These are phyloP conservation scores for Rhizopus delemar DNA, from an alignment of 371 early-diverging fungal genomes.

Conservation along the genomic window DNA sequence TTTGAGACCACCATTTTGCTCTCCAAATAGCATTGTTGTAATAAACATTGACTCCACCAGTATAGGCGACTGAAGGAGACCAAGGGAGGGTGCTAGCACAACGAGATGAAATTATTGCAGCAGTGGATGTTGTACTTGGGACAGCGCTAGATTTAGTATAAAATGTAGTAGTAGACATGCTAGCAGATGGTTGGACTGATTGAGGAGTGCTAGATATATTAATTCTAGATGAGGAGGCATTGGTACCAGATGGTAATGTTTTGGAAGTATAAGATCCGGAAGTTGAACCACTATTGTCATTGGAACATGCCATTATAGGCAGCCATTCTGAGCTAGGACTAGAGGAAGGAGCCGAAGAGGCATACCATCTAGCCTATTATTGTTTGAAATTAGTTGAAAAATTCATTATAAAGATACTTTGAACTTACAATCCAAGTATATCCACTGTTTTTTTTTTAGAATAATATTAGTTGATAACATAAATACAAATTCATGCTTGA, in stretches of 20 bases:
- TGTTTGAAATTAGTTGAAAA: background rate
- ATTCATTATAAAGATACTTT: background rate
- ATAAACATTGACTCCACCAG: constrained; percentile 29
- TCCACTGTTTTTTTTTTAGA: constrained; percentile 10
- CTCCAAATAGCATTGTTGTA: constrained; percentile 42
- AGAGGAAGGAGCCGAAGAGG: constrained; percentile 24
- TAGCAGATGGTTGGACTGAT: background rate
- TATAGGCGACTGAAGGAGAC: constrained; percentile 29
- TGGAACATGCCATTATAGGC: constrained; percentile 9
- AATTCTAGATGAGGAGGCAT: background rate
- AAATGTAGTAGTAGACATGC: constrained; percentile 4
- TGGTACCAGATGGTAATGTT: background rate
- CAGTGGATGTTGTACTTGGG: constrained; percentile 14
- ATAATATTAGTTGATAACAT: constrained; percentile 1
- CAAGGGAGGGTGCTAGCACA: constrained; percentile 30
- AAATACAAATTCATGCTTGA: background rate
- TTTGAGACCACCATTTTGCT: constrained; percentile 56
- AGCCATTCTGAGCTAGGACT: constrained; percentile 32
- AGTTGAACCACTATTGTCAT: background rate
- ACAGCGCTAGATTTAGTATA: constrained; percentile 21
- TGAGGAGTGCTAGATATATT: background rate
- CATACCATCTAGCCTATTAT: constrained; percentile 43
- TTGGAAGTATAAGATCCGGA: background rate
- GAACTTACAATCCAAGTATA: constrained; percentile 47
- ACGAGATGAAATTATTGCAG: constrained; percentile 17